A percentile compares a stretch with the other conserved stretches of the same genome.
Conservation (phyloP, 2,329 filamentous ascomycete genomes). For the Helotiales sp. region DNA sequence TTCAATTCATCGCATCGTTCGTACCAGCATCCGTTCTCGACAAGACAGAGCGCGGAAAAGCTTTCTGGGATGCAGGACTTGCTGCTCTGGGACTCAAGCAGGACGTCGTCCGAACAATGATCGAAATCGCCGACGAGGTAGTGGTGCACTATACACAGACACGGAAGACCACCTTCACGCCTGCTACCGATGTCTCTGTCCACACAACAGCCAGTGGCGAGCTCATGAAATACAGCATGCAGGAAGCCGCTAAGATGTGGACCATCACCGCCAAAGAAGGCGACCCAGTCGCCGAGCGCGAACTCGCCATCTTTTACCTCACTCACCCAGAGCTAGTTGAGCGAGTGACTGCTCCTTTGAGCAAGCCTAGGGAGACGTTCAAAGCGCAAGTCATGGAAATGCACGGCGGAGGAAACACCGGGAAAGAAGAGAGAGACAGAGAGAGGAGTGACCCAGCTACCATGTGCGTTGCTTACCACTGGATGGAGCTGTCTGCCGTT, state of each 20-base stretch:
- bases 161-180: slow-evolving; percentile 50
- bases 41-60: slow-evolving; percentile 69
- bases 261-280: slow-evolving; percentile 94
- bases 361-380: slow-evolving; percentile 86
- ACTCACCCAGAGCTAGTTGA: slow-evolving; percentile 86
- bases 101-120: slow-evolving; percentile 70
- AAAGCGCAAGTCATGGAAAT: slow-evolving; percentile 83
- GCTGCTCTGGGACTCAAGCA: slow-evolving; percentile 90
- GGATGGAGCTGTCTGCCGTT: slow-evolving; percentile 88
- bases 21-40: slow-evolving; percentile 65
- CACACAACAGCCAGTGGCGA: slow-evolving; percentile 45
- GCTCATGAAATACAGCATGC: slow-evolving; percentile 69
- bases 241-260: slow-evolving; percentile 87
- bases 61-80: slow-evolving; percentile 82
- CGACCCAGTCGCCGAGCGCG: slow-evolving; percentile 84
- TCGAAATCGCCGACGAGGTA: slow-evolving; percentile 72
- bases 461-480: slow-evolving; percentile 95
- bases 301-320: slow-evolving; percentile 91
- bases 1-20: slow-evolving; percentile 75
- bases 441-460: slow-evolving; percentile 78
- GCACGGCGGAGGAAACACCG: slow-evolving; percentile 53
- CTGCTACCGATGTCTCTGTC: slow-evolving; percentile 20
- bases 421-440: slow-evolving; percentile 57
- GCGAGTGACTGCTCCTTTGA: slow-evolving; percentile 81
- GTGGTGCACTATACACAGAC: slow-evolving; percentile 70